A percentile compares a stretch with the other conserved stretches of the same genome.
These are phyloP conservation scores for Litchi chinensis DNA, from an alignment of 345 rosid species.

Conservation along the genomic window DNA sequence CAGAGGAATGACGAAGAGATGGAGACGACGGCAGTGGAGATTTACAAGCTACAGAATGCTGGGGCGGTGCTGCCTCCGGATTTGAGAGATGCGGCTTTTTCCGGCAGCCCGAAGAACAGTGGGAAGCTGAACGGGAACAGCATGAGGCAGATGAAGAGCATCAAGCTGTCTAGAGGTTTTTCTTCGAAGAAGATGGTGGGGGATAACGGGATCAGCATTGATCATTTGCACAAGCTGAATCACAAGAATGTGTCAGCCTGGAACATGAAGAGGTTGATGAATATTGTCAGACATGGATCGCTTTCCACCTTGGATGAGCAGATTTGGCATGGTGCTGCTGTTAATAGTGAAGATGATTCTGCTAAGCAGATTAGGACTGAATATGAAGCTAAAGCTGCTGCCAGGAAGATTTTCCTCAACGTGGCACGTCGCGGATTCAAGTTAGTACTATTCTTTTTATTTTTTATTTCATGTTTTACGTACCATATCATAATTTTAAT, in stretches of 20 bases:
- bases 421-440: conserved; percentile 60
- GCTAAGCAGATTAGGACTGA: conserved; percentile 68
- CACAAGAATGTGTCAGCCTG: conserved; percentile 85
- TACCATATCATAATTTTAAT: background rate
- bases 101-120: conserved; percentile 2
- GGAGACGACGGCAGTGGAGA: conserved; percentile 50
- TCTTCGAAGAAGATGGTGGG: conserved; percentile 28
- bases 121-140: conserved; percentile 29
- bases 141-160: conserved; percentile 31
- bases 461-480: background rate
- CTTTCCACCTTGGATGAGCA: conserved; percentile 86
- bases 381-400: conserved; percentile 81
- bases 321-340: conserved; percentile 30
- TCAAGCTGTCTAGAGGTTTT: conserved; percentile 32
- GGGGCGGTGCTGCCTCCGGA: conserved; percentile 67
- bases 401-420: conserved; percentile 81
- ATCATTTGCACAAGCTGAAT: conserved; percentile 70
- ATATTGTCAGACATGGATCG: conserved; percentile 70
- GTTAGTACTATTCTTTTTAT: conserved; percentile 32
- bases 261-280: conserved; percentile 97
- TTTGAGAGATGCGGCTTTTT: conserved; percentile 45
- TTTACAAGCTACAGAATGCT: conserved; percentile 54
- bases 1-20: conserved; percentile 50
- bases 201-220: conserved; percentile 53
- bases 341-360: conserved; percentile 50